These are phyloP conservation scores for Capsicum chinense DNA, from an alignment of 257 asterid genomes.

Conservation along the genomic window DNA sequence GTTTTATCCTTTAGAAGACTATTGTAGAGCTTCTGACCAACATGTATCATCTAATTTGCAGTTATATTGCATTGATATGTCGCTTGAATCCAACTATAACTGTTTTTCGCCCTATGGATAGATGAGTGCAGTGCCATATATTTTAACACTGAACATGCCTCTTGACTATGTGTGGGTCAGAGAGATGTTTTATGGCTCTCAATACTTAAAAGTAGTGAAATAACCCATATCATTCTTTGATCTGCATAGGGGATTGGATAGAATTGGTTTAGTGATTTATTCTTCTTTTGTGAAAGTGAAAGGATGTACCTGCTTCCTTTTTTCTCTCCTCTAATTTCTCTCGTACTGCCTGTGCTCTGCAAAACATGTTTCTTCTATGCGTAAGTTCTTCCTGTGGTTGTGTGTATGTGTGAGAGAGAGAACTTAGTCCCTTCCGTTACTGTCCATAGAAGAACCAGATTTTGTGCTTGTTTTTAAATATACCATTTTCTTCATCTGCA, in stretches of 20 bases:
- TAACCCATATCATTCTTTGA: neutral
- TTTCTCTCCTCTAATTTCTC: neutral
- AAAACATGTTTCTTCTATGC: slow-evolving; percentile 16
- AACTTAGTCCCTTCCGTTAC: neutral
- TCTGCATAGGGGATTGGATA: neutral
- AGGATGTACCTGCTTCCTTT: slow-evolving; percentile 10
- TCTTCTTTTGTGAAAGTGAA: slow-evolving; percentile 8
- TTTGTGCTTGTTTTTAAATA: neutral
- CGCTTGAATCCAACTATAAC: slow-evolving; percentile 1
- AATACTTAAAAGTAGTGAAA: neutral
- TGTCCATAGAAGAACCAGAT: neutral
- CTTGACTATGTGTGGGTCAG: neutral
- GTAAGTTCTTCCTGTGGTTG: neutral
- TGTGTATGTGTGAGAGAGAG: neutral
- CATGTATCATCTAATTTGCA: slow-evolving; percentile 4
- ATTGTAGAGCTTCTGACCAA: slow-evolving; percentile 18
- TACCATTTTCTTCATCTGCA: neutral
- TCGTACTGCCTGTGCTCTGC: neutral
- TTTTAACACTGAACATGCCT: slow-evolving; percentile 4
- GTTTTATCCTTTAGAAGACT: slow-evolving; percentile 20
- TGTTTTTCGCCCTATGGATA: neutral
- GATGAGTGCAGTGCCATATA: slow-evolving; percentile 10
- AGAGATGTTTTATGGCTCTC: slow-evolving; percentile 1
- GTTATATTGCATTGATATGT: slow-evolving; percentile 16
- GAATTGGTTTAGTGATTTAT: neutral